Evolutionary conservation across 2,329 filamentous ascomycete genomes (phyloP).

Genomic region (Pseudogymnoascus destructans): DNA sequence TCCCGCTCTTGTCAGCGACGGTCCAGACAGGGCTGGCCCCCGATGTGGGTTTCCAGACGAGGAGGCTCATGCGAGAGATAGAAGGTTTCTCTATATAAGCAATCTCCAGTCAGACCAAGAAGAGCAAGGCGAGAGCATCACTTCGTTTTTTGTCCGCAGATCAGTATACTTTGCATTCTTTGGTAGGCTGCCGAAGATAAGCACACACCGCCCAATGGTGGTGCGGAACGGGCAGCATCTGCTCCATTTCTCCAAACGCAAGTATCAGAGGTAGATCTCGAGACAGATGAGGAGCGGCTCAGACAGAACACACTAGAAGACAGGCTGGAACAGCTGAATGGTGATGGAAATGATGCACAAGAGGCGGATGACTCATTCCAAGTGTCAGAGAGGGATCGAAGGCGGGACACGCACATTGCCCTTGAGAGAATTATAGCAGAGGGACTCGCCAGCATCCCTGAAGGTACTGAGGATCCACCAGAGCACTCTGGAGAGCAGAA

Average conservation of each 20-base stretch:
- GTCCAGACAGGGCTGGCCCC: background rate
- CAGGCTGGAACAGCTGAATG: background rate
- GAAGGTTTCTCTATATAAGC: background rate
- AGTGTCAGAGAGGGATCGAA: background rate
- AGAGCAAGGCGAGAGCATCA: conserved; percentile 12
- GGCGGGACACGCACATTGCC: background rate
- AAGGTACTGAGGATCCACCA: background rate
- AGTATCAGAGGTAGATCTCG: background rate
- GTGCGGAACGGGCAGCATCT: background rate
- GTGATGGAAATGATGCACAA: background rate
- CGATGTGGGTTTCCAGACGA: background rate
- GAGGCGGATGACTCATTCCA: background rate
- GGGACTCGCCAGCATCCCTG: background rate
- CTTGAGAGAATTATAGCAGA: background rate
- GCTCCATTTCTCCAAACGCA: background rate
- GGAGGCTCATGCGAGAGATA: no score
- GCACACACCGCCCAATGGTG: background rate
- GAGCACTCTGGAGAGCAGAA: background rate
- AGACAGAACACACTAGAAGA: background rate
- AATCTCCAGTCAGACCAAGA: conserved; percentile 11
- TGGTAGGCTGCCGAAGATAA: conserved; percentile 8
- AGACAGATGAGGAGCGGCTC: background rate
- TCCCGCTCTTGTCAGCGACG: background rate
- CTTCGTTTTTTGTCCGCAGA: conserved; percentile 14
- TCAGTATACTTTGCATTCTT: conserved; percentile 16